Conservation (phyloP, 345 rosid genomes). For the Erodium maritimum region DNA sequence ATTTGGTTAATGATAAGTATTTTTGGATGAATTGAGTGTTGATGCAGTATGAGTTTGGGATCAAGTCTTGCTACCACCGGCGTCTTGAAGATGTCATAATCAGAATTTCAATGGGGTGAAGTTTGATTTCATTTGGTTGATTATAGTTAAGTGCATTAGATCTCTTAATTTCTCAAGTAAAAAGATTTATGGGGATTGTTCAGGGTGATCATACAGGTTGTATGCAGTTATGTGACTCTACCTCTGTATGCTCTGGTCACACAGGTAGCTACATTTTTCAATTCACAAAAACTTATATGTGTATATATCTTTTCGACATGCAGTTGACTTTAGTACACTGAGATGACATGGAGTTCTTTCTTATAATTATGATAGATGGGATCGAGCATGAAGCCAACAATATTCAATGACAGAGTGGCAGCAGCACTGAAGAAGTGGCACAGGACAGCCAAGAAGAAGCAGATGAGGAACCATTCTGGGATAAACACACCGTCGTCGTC, state of each 20-base stretch:
- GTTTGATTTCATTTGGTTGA: too few species aligned
- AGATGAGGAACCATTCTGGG: slow-evolving; percentile 11
- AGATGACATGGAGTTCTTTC: too few species aligned
- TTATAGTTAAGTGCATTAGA: too few species aligned
- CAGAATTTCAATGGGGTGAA: slow-evolving; percentile 37
- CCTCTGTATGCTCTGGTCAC: slow-evolving; percentile 46
- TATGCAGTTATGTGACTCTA: slow-evolving; percentile 46
- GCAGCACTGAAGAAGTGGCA: slow-evolving; percentile 27
- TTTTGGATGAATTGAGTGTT: too few species aligned
- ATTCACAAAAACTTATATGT: too few species aligned
- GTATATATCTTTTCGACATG: too few species aligned
- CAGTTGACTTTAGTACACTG: too few species aligned
- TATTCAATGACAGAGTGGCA: slow-evolving; percentile 29
- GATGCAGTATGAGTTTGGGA: slow-evolving; percentile 27
- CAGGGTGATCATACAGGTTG: slow-evolving; percentile 36
- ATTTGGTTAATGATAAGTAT: too few species aligned
- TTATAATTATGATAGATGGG: too few species aligned
- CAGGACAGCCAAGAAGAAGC: slow-evolving; percentile 19
- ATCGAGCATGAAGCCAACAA: slow-evolving; percentile 29
- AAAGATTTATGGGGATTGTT: too few species aligned
- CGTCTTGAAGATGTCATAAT: slow-evolving; percentile 19
- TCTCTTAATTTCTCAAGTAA: too few species aligned
- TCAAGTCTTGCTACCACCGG: slow-evolving; percentile 24
- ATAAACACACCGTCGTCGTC: slow-evolving; percentile 14
- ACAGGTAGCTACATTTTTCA: slow-evolving; percentile 16